A percentile compares a stretch with the other conserved stretches of the same genome.
These are phyloP conservation scores for Geotrichum klebahnii DNA, from an alignment of 1,139 yeast genomes.

Conservation along the genomic window DNA sequence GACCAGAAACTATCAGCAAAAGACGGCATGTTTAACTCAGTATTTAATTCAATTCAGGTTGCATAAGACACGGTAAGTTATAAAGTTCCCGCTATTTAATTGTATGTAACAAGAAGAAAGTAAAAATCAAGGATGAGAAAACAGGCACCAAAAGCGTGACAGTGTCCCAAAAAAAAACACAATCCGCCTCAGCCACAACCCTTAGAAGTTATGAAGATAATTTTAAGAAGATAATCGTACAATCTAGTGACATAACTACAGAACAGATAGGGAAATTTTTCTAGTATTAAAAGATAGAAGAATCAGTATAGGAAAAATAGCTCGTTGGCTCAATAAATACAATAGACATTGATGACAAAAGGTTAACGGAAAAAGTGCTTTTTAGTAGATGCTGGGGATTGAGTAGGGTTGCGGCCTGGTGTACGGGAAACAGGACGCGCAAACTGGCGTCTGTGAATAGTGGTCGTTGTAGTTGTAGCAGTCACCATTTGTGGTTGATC, in stretches of 20 bases:
- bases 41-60: background rate
- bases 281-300: background rate
- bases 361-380: slow-evolving; percentile 16
- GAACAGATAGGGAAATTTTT: too few relatives aligned
- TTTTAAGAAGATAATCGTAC: too few relatives aligned
- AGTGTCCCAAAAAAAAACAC: too few relatives aligned
- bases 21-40: slow-evolving; percentile 13
- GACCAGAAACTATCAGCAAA: slow-evolving; percentile 31
- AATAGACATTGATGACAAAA: background rate
- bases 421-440: slow-evolving; percentile 6
- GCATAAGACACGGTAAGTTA: background rate
- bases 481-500: slow-evolving; percentile 8
- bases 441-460: slow-evolving; percentile 3
- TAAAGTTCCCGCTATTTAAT: too few relatives aligned
- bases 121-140: background rate
- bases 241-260: too few relatives aligned
- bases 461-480: slow-evolving; percentile 6
- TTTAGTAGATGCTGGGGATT: background rate
- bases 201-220: background rate
- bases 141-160: too few relatives aligned
- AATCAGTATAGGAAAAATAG: background rate
- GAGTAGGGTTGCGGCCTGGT: background rate
- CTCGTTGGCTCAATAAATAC: slow-evolving; percentile 8
- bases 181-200: too few relatives aligned
- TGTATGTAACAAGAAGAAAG: too few relatives aligned